phyloP scores from a whole-genome alignment of 805 yeast genomes.

The Kurtzmaniella cleridarum region DNA sequence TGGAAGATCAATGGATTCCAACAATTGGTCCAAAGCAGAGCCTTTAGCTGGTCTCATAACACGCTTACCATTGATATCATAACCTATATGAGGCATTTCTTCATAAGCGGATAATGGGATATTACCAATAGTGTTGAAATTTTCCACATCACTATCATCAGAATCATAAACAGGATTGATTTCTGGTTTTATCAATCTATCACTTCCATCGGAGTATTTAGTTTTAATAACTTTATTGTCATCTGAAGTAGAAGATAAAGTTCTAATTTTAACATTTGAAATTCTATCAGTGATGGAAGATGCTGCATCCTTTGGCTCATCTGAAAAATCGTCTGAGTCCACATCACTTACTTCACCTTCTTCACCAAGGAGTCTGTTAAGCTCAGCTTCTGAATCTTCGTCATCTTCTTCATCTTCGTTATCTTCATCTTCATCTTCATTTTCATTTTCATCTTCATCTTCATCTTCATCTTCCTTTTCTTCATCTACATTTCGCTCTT shows the following conservation, averaged over 20 bases:
- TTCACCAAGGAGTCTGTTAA: slow-evolving; percentile 54
- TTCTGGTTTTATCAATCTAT: slow-evolving; percentile 78
- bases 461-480: slow-evolving; percentile 10
- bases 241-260: slow-evolving; percentile 39
- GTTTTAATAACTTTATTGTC: slow-evolving; percentile 33
- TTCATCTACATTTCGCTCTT: slow-evolving; percentile 33
- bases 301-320: slow-evolving; percentile 49
- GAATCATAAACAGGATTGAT: slow-evolving; percentile 92
- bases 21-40: slow-evolving; percentile 82
- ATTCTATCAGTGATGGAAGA: slow-evolving; percentile 48
- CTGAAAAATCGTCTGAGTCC: slow-evolving; percentile 44
- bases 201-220: slow-evolving; percentile 70
- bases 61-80: slow-evolving; percentile 94
- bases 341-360: slow-evolving; percentile 35
- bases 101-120: slow-evolving; percentile 92
- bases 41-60: slow-evolving; percentile 99
- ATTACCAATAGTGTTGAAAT: slow-evolving; percentile 84
- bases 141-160: slow-evolving; percentile 85
- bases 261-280: slow-evolving; percentile 48
- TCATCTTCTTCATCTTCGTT: slow-evolving; percentile 22
- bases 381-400: slow-evolving; percentile 56
- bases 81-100: slow-evolving; percentile 95
- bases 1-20: slow-evolving; percentile 90
- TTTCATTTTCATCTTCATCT: slow-evolving; percentile 8
- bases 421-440: slow-evolving; percentile 13